A percentile compares a stretch with the other conserved stretches of the same genome.
Conservation (phyloP, 108 stramenopile species). For the Conticribra guillardii region DNA sequence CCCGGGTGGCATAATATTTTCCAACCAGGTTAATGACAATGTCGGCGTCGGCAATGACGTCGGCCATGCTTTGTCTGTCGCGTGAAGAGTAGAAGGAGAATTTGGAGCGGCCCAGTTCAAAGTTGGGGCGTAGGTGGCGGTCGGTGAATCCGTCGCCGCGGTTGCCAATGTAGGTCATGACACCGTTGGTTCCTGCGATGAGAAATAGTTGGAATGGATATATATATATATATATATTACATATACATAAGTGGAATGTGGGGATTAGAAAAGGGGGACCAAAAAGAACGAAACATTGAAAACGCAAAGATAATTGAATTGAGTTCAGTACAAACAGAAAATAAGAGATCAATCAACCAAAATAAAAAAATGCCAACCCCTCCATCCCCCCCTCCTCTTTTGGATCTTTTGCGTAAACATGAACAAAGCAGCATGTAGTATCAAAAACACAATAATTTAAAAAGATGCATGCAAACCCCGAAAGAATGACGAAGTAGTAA, state of each 20-base stretch:
- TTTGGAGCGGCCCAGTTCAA: slow-evolving; percentile 89
- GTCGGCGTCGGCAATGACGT: slow-evolving; percentile 91
- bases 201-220: background rate
- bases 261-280: no score
- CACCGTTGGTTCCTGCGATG: slow-evolving; percentile 71
- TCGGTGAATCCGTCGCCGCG: slow-evolving; percentile 93
- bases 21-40: slow-evolving; percentile 95
- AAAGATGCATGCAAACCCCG: background rate
- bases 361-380: background rate
- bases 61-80: slow-evolving; percentile 87
- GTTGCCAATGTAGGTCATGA: slow-evolving; percentile 83
- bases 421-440: no score
- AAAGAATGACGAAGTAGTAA: no score
- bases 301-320: no score
- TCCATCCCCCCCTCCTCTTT: no score
- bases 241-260: background rate
- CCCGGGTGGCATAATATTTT: slow-evolving; percentile 91
- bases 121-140: slow-evolving; percentile 92
- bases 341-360: background rate
- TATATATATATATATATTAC: background rate
- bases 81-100: slow-evolving; percentile 85
- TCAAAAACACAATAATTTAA: background rate
- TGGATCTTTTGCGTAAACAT: no score
- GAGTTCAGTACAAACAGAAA: no score
- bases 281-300: no score